Evolutionary conservation across 2,329 filamentous ascomycete species (phyloP), one percentile per base, ranked within the genome.

Genomic region (Thermochaetoides dissita): DNA sequence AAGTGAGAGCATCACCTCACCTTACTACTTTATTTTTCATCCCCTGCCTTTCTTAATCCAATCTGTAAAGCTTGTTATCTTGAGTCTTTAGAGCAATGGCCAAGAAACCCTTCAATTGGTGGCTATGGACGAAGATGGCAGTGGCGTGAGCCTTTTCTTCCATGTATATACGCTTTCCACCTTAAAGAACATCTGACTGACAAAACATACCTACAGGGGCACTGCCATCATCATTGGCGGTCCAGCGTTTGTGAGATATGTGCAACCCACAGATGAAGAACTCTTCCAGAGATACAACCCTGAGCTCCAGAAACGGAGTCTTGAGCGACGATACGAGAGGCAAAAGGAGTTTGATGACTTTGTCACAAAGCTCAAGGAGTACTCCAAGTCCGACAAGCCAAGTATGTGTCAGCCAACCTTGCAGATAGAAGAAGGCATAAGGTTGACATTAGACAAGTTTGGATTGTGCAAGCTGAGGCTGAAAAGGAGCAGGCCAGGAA

Each of bases 281-380:
- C 72, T 98, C 35, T 87, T 93, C 69, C 71, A 85, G 66, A 78
- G 73, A 62, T 96, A 96, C 67, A 96, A 89, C 61, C 89, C 89
- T 1, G 91, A 96, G 31, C 73, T 98, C n/a, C 84, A 91, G 58
- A 84, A 84, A 61, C 76, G 83, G 56, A 87, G 84, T 48, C 66
- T 94, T n/a, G 87, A 88, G 61, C 75, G 79, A 45, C 75, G 86
- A 11, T 71, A 81, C 44, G 76, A 82, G 59, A 74, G 75, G 46
- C 77, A 91, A 57, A 73, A 88, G 61, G 87, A 95, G 45, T 94
- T 94, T 54, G 84, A 95, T 57, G 74, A 87, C 43, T 96, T 94
- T 56, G 83, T 95, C 29, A 72, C 58, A 38, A 78, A 80, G 53
- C 63, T 98, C 58, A 95, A 94, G 69, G 76, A 89, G 54, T 85